These are phyloP conservation scores for Starmerella gropengiesseri DNA, from an alignment of 805 yeast species.

Conservation along the genomic window DNA sequence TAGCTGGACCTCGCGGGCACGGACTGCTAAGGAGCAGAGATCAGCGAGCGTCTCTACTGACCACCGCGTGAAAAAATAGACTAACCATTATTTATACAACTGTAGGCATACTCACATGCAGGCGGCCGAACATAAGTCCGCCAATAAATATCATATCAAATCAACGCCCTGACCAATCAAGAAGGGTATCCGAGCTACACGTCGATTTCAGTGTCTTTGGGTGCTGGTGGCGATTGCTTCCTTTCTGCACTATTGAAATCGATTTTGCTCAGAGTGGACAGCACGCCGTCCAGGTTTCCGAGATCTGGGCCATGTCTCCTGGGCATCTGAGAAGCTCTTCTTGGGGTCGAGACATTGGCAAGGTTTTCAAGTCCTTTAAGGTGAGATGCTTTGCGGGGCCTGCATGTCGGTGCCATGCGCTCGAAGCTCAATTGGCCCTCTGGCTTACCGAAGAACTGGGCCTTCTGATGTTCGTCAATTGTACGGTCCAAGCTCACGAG, in stretches of 20 bases:
- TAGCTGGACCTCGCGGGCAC: not conserved
- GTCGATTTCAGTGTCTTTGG: not conserved
- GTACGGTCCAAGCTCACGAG: not conserved
- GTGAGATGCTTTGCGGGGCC: no score
- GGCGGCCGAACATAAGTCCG: not conserved
- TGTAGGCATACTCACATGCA: no score
- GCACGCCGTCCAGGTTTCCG: not conserved
- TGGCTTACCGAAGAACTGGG: not conserved
- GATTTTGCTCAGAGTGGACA: constrained; percentile 8
- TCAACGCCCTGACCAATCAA: not conserved
- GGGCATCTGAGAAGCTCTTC: no score
- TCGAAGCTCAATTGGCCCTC: not conserved
- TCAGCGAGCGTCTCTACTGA: no score
- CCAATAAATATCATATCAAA: not conserved
- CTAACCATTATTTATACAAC: not conserved
- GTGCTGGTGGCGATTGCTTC: not conserved
- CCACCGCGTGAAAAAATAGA: not conserved
- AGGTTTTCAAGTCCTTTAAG: not conserved
- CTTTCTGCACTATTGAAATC: not conserved
- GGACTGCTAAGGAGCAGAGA: not conserved
- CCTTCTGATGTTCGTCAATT: constrained; percentile 4
- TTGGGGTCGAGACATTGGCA: no score
- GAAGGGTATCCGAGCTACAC: not conserved
- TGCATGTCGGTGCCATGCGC: no score
- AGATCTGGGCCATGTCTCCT: not conserved